Conservation (phyloP, 441 rosid species). For the Eruca vesicaria region DNA sequence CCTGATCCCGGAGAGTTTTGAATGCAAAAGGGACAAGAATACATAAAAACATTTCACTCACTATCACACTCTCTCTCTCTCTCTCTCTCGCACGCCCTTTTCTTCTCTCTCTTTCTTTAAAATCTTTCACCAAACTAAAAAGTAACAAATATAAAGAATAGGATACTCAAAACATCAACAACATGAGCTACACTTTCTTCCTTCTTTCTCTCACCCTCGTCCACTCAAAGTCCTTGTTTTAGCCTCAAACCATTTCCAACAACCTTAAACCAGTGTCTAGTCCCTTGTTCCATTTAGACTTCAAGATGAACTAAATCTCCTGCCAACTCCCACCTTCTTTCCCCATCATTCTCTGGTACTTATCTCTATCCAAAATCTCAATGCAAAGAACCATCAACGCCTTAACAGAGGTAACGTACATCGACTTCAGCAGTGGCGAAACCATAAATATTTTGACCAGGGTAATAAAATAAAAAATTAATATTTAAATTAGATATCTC, state of each 20-base stretch:
- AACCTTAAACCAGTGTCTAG: constrained; percentile 37
- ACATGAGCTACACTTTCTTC: too few relatives aligned
- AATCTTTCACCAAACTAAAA: neutral
- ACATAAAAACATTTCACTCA: constrained; percentile 30
- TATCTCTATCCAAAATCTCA: constrained; percentile 10
- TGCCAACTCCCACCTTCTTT: constrained; percentile 48
- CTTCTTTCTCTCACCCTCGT: constrained; percentile 24
- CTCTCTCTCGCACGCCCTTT: constrained; percentile 2
- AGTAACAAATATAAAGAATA: constrained; percentile 1
- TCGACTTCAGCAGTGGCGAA: constrained; percentile 83
- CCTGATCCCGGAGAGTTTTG: too few relatives aligned
- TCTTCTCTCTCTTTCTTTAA: neutral
- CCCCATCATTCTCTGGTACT: constrained; percentile 65
- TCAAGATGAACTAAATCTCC: constrained; percentile 50
- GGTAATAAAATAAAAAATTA: too few relatives aligned
- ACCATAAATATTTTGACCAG: too few relatives aligned
- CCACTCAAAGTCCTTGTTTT: constrained; percentile 53
- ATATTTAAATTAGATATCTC: too few relatives aligned
- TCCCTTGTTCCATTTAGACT: constrained; percentile 61
- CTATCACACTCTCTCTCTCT: constrained; percentile 24
- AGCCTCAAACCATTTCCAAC: constrained; percentile 49
- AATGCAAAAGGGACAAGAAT: neutral
- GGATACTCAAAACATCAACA: too few relatives aligned
- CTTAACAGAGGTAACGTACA: constrained; percentile 51
- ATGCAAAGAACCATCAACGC: neutral